Conservation (phyloP, 2,329 filamentous ascomycete genomes). For the Botrytis galanthina region DNA sequence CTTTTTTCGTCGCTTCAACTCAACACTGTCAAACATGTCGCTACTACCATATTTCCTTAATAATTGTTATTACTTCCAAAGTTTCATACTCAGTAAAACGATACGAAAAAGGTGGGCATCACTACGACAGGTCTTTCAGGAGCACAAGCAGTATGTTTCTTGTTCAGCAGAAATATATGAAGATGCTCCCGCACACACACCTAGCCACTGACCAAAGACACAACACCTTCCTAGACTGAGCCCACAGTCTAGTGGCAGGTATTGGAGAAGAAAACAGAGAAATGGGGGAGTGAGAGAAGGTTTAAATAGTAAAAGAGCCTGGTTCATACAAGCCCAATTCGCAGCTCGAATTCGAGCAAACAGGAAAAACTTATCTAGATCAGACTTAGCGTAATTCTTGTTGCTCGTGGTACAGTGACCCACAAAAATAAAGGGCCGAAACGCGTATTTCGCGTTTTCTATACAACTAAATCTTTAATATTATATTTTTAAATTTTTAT, state of each 20-base stretch:
- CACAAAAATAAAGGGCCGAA: too few species aligned
- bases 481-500: too few species aligned
- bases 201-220: neutral
- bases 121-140: neutral
- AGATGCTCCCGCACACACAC: neutral
- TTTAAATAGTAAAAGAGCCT: neutral
- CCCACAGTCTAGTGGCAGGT: neutral
- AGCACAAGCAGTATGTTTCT: neutral
- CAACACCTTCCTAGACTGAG: rapidly evolving
- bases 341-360: neutral
- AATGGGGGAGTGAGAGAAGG: neutral
- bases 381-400: neutral
- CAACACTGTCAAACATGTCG: neutral
- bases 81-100: too few species aligned
- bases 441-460: too few species aligned
- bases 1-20: neutral
- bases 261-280: neutral
- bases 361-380: neutral
- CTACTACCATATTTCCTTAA: neutral
- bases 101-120: rapidly evolving
- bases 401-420: too few species aligned
- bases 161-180: neutral
- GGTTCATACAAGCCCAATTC: neutral
- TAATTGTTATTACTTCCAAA: too few species aligned
- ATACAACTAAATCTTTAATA: too few species aligned